Percentiles rank a stretch among this genome's conserved stretches.
These are phyloP conservation scores for Cicer judaicum DNA, from an alignment of 306 rosid species.

Conservation along the genomic window DNA sequence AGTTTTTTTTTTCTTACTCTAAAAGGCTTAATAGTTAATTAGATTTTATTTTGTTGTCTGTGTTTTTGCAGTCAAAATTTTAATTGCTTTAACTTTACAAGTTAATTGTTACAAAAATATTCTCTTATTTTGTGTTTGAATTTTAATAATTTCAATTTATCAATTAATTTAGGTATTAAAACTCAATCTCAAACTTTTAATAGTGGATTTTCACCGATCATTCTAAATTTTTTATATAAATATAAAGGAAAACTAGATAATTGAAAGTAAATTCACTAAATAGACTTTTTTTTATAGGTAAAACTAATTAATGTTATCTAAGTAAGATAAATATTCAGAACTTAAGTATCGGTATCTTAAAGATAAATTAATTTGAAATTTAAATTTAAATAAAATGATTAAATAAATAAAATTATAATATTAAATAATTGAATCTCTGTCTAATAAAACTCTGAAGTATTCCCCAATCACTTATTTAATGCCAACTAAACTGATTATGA, in stretches of 20 bases:
- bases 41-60: neutral
- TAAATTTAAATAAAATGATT: too few relatives aligned
- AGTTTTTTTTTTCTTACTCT: too few relatives aligned
- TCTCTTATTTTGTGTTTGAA: too few relatives aligned
- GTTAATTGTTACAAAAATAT: too few relatives aligned
- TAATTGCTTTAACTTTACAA: conserved; percentile 10
- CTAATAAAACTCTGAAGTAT: too few relatives aligned
- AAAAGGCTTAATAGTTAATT: neutral
- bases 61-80: conserved; percentile 9
- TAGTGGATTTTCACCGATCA: neutral
- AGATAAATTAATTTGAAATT: too few relatives aligned
- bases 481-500: conserved; percentile 6
- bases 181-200: neutral
- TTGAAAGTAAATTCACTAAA: conserved; percentile 18
- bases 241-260: conserved; percentile 4
- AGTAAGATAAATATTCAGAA: too few relatives aligned
- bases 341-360: too few relatives aligned
- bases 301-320: neutral
- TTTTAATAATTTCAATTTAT: too few relatives aligned
- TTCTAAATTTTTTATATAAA: neutral
- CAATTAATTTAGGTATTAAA: too few relatives aligned
- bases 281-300: conserved; percentile 15
- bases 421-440: too few relatives aligned
- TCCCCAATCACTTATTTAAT: neutral
- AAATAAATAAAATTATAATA: too few relatives aligned